Evolutionary conservation across 2,329 filamentous ascomycete genomes (phyloP).

Genomic region (Leptographium procerum): DNA sequence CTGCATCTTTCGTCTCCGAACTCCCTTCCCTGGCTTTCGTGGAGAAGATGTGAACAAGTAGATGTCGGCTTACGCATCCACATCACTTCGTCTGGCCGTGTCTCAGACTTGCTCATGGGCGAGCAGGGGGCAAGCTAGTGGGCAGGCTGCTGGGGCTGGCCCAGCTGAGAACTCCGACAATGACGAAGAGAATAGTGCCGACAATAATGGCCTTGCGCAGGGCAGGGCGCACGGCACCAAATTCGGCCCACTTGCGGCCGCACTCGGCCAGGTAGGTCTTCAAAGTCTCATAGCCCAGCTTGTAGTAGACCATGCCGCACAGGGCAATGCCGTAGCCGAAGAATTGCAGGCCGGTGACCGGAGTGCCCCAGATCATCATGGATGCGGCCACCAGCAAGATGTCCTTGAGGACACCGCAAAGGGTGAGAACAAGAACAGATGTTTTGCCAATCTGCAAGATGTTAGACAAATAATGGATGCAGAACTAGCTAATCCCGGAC

Average conservation of each 20-base stretch:
- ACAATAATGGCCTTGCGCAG: constrained; percentile 70
- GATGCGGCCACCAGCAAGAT: constrained; percentile 70
- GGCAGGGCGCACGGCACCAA: constrained; percentile 64
- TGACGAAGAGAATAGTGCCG: constrained; percentile 44
- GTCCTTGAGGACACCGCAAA: constrained; percentile 81
- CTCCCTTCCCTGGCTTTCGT: background rate
- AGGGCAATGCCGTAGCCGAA: constrained; percentile 78
- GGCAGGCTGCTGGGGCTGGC: constrained; percentile 6
- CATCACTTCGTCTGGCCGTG: background rate
- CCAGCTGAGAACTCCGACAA: constrained; percentile 58
- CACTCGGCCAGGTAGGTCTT: constrained; percentile 66
- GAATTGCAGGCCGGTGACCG: constrained; percentile 63
- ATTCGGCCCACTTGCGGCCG: constrained; percentile 73
- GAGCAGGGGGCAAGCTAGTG: background rate
- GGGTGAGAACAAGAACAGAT: constrained; percentile 73
- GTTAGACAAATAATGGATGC: background rate
- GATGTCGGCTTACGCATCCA: background rate
- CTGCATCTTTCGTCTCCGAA: background rate
- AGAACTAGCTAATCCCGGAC: constrained; percentile 10
- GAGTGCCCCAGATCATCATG: constrained; percentile 71
- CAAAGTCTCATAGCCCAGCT: constrained; percentile 72
- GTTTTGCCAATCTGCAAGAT: constrained; percentile 71
- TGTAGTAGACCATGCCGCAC: constrained; percentile 72
- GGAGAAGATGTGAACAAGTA: background rate
- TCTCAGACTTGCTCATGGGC: background rate